These are phyloP conservation scores for Yarrowia deformans DNA, from an alignment of 805 yeast species.

Conservation along the genomic window DNA sequence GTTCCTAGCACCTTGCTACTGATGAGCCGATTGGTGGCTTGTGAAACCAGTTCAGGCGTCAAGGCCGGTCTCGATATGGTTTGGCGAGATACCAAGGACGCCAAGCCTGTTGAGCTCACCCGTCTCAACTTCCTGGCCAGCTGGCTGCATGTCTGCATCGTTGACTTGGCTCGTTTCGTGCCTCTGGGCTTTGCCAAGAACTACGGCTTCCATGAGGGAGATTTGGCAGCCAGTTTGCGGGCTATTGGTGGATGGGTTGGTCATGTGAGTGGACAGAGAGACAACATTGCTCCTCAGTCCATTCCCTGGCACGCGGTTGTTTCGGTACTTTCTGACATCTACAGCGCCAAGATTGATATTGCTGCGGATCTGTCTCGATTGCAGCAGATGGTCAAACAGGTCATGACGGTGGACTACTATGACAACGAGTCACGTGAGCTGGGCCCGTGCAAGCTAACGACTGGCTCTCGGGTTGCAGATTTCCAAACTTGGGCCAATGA, in stretches of 20 bases:
- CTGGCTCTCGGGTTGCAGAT: constrained; percentile 11
- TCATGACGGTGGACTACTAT: constrained; percentile 13
- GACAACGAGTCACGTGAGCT: constrained; percentile 11
- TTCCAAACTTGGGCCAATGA: constrained; percentile 19
- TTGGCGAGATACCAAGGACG: constrained; percentile 46
- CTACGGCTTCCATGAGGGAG: constrained; percentile 80
- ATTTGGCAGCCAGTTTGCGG: constrained; percentile 59
- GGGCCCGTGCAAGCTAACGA: constrained; percentile 6
- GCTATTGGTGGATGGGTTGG: constrained; percentile 57
- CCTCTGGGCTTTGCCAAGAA: constrained; percentile 67
- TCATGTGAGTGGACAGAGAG: constrained; percentile 44
- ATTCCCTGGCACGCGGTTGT: constrained; percentile 65
- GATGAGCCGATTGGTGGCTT: constrained; percentile 61
- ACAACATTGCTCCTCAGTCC: constrained; percentile 55
- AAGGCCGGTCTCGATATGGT: constrained; percentile 57
- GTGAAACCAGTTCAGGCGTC: constrained; percentile 70
- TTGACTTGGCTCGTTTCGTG: constrained; percentile 63
- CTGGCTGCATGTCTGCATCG: constrained; percentile 74
- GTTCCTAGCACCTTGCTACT: constrained; percentile 63
- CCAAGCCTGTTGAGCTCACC: constrained; percentile 55
- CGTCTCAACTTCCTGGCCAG: constrained; percentile 62
- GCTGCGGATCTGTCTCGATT: constrained; percentile 42
- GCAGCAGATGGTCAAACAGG: background rate
- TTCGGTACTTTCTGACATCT: constrained; percentile 60
- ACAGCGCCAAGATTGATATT: constrained; percentile 59